Base-by-base conservation (phyloP, 192 early-diverging fungal species). In the Coemansia sp. region DNA sequence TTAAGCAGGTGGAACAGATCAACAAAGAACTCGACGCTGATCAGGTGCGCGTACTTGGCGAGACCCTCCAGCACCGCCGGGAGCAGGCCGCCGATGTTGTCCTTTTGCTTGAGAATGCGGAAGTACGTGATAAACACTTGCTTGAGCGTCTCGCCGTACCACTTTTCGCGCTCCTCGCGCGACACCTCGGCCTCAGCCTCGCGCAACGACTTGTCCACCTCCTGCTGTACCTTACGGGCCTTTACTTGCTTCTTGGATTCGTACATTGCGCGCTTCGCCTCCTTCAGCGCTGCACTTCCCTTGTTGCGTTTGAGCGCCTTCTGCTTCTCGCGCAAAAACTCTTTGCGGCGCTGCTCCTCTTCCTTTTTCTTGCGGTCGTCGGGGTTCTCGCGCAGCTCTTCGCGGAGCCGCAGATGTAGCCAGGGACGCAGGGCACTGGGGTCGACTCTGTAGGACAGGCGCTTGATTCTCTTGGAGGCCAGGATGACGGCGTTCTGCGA, bases 41-140 rank as follows among this genome's bases (percentile, higher is more conserved):
- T 98, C 29, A 98, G 68, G 67, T 97, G 96, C 10, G 94, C 90
- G 77, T 93, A 98, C 53, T 83, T 78, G 46, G 55, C 69, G 52
- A 58, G 53, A 18, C 86, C 81, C 61, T 85, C 85, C 27, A 85
- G 72, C 9, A 85, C 86, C 5, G 80, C 66, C 14, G 85, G 80
- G 14, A 87, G 46, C 30, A 84, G 71, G n/a, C 56, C 61, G 27
- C 65, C 72, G 32, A 89, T 91, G 41, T 77, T 79, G 15, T 83
- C 80, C 33, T 83, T 78, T 32, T 89, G 86, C 78, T 97, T 95
- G 33, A 98, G 79, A 27, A 98, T 90, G 33, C 94, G 82, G 78
- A 98, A 96, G 63, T 97, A 97, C 5, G 87, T 92, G 25, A 92
- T 62, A 68, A 98, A 98, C 10, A 98, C 85, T 33, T 88, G 79